Percentiles rank a stretch among this genome's conserved stretches.
phyloP scores from a whole-genome alignment of 345 rosid species.

The Xanthoceras sorbifolium region DNA sequence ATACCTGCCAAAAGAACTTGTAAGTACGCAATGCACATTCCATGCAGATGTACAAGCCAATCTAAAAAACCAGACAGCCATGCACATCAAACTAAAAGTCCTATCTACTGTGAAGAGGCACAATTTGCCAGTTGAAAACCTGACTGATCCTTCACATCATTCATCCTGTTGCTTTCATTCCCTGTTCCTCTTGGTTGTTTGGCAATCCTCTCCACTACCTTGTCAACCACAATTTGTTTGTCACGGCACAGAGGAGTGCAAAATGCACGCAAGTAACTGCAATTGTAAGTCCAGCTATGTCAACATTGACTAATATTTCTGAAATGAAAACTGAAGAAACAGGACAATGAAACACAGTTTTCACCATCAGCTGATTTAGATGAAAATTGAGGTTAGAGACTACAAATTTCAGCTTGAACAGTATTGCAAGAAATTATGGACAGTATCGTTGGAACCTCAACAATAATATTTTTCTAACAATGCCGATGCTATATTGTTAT shows the following conservation, averaged over 20 bases:
- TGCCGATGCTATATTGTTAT: not conserved
- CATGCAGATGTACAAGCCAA: conserved; percentile 28
- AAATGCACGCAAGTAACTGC: conserved; percentile 36
- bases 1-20: not conserved
- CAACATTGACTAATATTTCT: not conserved
- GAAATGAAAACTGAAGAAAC: not conserved
- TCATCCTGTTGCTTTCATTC: conserved; percentile 13
- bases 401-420: not conserved
- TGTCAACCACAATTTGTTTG: conserved; percentile 23
- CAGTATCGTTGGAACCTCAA: not conserved
- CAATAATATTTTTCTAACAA: not conserved
- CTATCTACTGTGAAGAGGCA: not conserved
- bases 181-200: conserved; percentile 9
- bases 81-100: conserved; percentile 15
- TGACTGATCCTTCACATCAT: not conserved
- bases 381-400: not conserved
- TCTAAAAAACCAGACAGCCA: conserved; percentile 33
- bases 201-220: conserved; percentile 11
- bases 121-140: conserved; percentile 6
- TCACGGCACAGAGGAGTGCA: conserved; percentile 38
- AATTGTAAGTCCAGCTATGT: conserved; percentile 4
- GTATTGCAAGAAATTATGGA: not conserved
- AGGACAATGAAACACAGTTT: not conserved
- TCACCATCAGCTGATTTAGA: not conserved
- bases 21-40: not conserved